Base-by-base conservation (phyloP, 169 alveolate species). In the Pseudocohnilembus persalinus region DNA sequence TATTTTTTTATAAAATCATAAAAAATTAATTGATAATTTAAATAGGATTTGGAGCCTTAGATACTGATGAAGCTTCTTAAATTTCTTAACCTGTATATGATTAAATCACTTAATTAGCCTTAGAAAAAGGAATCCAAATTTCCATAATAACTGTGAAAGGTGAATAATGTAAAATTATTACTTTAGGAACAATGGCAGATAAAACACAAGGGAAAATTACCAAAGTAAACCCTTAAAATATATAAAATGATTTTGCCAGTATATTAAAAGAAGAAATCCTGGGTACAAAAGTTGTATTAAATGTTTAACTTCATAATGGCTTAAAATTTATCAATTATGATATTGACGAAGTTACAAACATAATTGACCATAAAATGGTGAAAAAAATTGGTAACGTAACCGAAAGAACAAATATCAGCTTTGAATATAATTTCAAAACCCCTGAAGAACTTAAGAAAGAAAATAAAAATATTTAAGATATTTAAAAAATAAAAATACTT, bases 21-120 rank as follows among this genome's bases (percentile, higher is more conserved):
- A n/a, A n/a, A n/a, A n/a, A n/a, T n/a, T n/a, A n/a, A n/a, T n/a
- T n/a, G n/a, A n/a, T n/a, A n/a, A n/a, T n/a, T n/a, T n/a, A n/a
- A n/a, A n/a, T n/a, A 24, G 98, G 98, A 65, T 79, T 95, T 0
- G 98, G 98, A 26, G 74, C 93, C 33, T 81, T 95, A n/a, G 95
- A 85, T 29, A 31, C 26, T 29, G 83, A 84, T 31, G 90, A 88
- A 25, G 77, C 74, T 25, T 63, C 74, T 31, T 87, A 88, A 80
- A 31, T 24, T 65, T n/a, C 82, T 30, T 33, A 63, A 34, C 87
- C 89, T 34, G 93, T 94, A 76, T 95, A 95, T 87, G 90, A 85
- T 29, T 84, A 84, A 26, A 73, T 93, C 4, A 94, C 92, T 20
- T 76, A 64, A 25, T 83, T 79, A 64, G 96, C 96, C 20, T 31